Evolutionary conservation across 176 grass and related monocot genomes (phyloP).

Genomic region (Olyra latifolia): DNA sequence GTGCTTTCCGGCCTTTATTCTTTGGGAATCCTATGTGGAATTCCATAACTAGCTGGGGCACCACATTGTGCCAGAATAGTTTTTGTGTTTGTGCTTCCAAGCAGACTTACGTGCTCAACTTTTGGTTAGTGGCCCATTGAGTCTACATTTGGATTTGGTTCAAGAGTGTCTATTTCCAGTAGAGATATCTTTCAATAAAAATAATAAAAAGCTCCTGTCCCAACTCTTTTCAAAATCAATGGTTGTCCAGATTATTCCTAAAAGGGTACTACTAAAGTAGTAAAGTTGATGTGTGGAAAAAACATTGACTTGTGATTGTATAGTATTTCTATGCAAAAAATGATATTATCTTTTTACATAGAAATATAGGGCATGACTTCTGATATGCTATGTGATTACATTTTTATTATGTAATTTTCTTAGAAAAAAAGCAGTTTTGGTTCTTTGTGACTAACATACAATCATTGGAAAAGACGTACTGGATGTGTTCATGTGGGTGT

Average conservation of each 20-base stretch:
- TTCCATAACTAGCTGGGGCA: conserved; percentile 28
- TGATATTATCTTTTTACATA: not conserved
- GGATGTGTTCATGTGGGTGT: too few species aligned
- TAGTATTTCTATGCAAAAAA: not conserved
- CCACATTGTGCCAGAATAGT: not conserved
- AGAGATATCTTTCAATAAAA: not conserved
- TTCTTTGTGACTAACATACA: not conserved
- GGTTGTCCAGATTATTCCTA: not conserved
- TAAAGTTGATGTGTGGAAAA: not conserved
- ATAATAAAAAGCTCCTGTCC: not conserved
- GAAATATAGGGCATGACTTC: not conserved
- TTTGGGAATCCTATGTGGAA: conserved; percentile 44
- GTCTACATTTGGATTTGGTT: conserved; percentile 23
- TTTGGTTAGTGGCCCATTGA: conserved; percentile 14
- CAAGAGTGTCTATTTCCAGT: not conserved
- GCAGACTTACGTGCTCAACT: conserved; percentile 23
- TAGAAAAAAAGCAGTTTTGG: not conserved
- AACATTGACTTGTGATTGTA: not conserved
- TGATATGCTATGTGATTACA: not conserved
- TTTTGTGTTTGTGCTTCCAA: conserved; percentile 27
- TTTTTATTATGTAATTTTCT: not conserved
- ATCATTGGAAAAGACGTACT: not conserved
- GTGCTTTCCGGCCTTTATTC: conserved; percentile 31
- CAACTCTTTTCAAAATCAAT: not conserved
- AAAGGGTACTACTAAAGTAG: not conserved